Evolutionary conservation across 495 filamentous ascomycete species (phyloP).

Genomic region (Aspergillus carlsbadensis): DNA sequence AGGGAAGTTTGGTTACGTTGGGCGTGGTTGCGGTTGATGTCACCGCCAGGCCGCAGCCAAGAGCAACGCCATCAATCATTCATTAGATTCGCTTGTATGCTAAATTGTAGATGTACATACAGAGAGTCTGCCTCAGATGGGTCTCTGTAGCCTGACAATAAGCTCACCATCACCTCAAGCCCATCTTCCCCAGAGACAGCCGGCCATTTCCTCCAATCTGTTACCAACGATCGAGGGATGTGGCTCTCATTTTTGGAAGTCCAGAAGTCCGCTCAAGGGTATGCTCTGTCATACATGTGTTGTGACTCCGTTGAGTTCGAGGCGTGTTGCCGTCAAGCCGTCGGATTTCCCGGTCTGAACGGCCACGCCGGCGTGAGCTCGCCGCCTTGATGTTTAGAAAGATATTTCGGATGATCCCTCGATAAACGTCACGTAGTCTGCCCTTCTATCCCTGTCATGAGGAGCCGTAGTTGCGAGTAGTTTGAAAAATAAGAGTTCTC

Average conservation of each 20-base stretch:
- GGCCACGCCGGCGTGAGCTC: neutral
- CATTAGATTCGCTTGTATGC: neutral
- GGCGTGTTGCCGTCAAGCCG: neutral
- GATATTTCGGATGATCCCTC: neutral
- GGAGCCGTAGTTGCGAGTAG: neutral
- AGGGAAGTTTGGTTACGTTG: slow-evolving; percentile 6
- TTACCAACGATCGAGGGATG: neutral
- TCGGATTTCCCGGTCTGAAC: neutral
- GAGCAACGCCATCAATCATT: neutral
- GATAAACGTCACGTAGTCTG: neutral
- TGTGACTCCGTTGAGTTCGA: neutral
- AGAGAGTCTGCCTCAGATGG: neutral
- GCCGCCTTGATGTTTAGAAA: neutral
- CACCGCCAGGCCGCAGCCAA: slow-evolving; percentile 20
- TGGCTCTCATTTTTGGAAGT: neutral
- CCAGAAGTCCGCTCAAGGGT: neutral
- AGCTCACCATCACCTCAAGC: neutral
- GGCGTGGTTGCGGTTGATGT: slow-evolving; percentile 14
- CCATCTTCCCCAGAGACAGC: neutral
- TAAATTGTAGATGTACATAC: neutral
- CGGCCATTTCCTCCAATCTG: neutral
- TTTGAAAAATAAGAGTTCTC: neutral
- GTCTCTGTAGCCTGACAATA: neutral
- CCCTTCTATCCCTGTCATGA: neutral
- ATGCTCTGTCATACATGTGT: neutral